These are phyloP conservation scores for Yamadazyma ubonensis DNA, from an alignment of 805 yeast species.

Conservation along the genomic window DNA sequence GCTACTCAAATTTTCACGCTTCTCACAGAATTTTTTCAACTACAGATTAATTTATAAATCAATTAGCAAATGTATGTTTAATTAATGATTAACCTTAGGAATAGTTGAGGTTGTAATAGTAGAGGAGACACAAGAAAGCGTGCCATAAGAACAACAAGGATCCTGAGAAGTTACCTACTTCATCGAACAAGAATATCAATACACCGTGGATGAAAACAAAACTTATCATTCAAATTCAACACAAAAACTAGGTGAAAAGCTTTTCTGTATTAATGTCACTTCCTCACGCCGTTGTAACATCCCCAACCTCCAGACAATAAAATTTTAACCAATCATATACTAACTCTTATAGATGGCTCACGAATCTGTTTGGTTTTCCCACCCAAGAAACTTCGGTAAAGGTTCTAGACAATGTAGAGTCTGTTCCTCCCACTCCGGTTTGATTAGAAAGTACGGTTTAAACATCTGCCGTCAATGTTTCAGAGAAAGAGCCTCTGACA, in stretches of 20 bases:
- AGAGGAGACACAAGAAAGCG: neutral
- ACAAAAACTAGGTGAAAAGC: too few relatives aligned
- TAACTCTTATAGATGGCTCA: slow-evolving; percentile 82
- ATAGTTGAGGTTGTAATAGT: neutral
- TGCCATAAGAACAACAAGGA: too few relatives aligned
- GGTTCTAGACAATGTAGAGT: slow-evolving; percentile 99
- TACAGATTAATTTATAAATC: slow-evolving; percentile 9
- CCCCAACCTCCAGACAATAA: neutral
- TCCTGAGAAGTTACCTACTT: too few relatives aligned
- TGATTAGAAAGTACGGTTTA: slow-evolving; percentile 99
- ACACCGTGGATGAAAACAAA: too few relatives aligned
- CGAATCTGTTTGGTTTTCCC: slow-evolving; percentile 99
- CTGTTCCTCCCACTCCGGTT: slow-evolving; percentile 98
- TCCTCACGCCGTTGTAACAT: neutral
- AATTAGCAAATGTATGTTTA: slow-evolving; percentile 15
- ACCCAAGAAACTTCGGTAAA: slow-evolving; percentile 99
- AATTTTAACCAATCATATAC: slow-evolving; percentile 18
- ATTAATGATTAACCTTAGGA: neutral
- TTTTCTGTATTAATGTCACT: neutral
- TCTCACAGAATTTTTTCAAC: slow-evolving; percentile 14
- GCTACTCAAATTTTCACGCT: slow-evolving; percentile 12
- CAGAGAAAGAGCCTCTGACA: slow-evolving; percentile 99
- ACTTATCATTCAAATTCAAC: too few relatives aligned
- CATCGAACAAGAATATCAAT: too few relatives aligned
- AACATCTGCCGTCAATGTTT: slow-evolving; percentile 99